Percentiles rank a stretch among this genome's conserved stretches.
Conservation (phyloP, 78 protist species). For the Cavenderia fasciculata region DNA sequence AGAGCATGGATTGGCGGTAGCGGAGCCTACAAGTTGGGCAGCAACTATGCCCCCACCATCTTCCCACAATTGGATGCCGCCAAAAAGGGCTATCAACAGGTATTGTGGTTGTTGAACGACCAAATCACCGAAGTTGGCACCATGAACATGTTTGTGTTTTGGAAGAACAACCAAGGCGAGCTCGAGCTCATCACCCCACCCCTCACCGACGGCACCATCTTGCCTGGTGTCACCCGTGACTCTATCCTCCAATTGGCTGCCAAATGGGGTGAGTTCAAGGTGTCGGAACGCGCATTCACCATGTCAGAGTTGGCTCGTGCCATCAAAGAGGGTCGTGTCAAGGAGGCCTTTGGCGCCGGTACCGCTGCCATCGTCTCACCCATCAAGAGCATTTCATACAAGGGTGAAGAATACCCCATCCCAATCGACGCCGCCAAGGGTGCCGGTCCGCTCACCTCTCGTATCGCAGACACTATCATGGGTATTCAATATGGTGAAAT, state of each 20-base stretch:
- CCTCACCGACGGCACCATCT: constrained; percentile 93
- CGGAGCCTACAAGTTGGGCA: constrained; percentile 43
- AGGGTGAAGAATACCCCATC: constrained; percentile 83
- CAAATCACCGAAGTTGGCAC: constrained; percentile 98
- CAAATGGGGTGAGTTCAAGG: constrained; percentile 90
- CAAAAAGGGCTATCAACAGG: constrained; percentile 93
- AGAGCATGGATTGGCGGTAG: constrained; percentile 90
- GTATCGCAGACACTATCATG: constrained; percentile 68
- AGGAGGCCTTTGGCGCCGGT: constrained; percentile 98
- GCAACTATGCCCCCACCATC: constrained; percentile 97
- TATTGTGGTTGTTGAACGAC: constrained; percentile 96
- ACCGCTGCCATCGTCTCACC: constrained; percentile 98
- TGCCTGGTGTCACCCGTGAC: constrained; percentile 99
- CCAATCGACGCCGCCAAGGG: constrained; percentile 71
- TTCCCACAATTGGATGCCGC: constrained; percentile 92
- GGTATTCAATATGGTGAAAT: constrained; percentile 91
- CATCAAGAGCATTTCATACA: constrained; percentile 84
- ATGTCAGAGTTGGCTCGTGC: constrained; percentile 91
- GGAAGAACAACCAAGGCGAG: constrained; percentile 89
- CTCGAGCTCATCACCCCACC: constrained; percentile 92
- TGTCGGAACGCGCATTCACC: constrained; percentile 89
- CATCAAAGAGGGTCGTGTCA: constrained; percentile 84
- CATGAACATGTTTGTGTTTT: constrained; percentile 96
- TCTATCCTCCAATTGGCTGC: constrained; percentile 87
- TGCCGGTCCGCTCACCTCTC: constrained; percentile 81